phyloP scores from a whole-genome alignment of 2,329 filamentous ascomycete genomes.

The Ophiostoma pallidulum region DNA sequence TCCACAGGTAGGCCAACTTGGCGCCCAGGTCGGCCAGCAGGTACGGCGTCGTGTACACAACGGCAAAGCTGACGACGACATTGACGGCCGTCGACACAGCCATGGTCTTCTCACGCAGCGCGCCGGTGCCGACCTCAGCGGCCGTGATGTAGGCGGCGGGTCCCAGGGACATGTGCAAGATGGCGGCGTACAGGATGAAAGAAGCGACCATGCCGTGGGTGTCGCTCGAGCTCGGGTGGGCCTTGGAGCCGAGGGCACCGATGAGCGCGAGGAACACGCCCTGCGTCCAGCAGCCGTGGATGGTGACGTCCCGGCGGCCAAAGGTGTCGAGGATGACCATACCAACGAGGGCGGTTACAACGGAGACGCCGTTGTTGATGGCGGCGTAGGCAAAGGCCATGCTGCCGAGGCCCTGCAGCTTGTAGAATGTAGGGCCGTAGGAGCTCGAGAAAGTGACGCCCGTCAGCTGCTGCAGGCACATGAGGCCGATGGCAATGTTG shows the following conservation, averaged over 20 bases:
- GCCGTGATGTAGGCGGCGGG: constrained; percentile 3
- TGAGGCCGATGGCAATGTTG: constrained; percentile 8
- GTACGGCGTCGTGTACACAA: constrained; percentile 5
- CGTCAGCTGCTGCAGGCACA: constrained; percentile 4
- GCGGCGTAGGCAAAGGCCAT: constrained; percentile 7
- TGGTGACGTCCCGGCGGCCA: constrained; percentile 4
- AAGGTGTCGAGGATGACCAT: constrained; percentile 2
- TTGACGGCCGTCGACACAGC: constrained; percentile 1
- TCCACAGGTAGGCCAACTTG: constrained; percentile 3
- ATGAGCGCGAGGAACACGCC: constrained; percentile 4
- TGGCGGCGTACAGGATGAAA: constrained; percentile 2
- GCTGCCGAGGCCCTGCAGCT: background rate
- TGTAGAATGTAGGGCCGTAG: constrained; percentile 7
- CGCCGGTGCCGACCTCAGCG: constrained; percentile 2
- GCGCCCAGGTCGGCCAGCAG: constrained; percentile 3
- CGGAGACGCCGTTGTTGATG: constrained; percentile 7
- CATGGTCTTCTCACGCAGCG: constrained; percentile 7
- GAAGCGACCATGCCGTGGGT: constrained; percentile 5
- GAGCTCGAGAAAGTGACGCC: constrained; percentile 5
- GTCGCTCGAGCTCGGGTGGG: background rate
- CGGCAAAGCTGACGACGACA: constrained; percentile 4
- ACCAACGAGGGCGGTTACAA: background rate
- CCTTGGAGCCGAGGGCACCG: constrained; percentile 1
- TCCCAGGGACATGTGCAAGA: constrained; percentile 3
- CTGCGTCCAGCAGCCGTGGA: constrained; percentile 9